phyloP scores from a whole-genome alignment of 768 basidiomycete genomes.

The Nevesoporus exiguus region DNA sequence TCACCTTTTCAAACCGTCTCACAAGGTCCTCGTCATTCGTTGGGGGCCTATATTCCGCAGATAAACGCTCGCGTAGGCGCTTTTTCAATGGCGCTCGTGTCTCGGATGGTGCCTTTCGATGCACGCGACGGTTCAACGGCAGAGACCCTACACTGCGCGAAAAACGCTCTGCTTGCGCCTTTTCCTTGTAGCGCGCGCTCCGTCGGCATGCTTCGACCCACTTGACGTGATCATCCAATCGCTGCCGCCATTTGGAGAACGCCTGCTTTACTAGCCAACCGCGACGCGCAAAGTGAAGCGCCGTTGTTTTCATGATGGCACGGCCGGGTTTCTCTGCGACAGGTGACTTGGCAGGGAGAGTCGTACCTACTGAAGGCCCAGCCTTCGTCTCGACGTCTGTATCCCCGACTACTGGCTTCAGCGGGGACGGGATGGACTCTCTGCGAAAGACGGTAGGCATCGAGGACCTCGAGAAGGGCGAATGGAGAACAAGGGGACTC shows the following conservation, averaged over 20 bases:
- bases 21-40: conserved; percentile 64
- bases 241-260: conserved; percentile 47
- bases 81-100: conserved; percentile 19
- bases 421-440: conserved; percentile 26
- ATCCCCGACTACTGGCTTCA: conserved; percentile 17
- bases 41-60: conserved; percentile 47
- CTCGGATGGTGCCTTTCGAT: conserved; percentile 22
- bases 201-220: conserved; percentile 61
- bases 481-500: conserved; percentile 29
- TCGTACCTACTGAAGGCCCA: background rate
- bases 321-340: conserved; percentile 13
- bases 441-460: conserved; percentile 17
- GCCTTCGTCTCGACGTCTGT: conserved; percentile 9
- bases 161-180: conserved; percentile 37
- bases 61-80: conserved; percentile 35
- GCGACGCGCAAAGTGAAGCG: conserved; percentile 40
- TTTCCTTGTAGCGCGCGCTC: conserved; percentile 59
- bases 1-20: conserved; percentile 65
- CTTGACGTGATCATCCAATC: conserved; percentile 42
- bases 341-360: background rate
- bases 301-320: conserved; percentile 37
- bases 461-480: conserved; percentile 22
- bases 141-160: conserved; percentile 22
- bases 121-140: conserved; percentile 21
- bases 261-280: conserved; percentile 39